A percentile compares a stretch with the other conserved stretches of the same genome.
phyloP scores from a whole-genome alignment of 2,329 filamentous ascomycete genomes.

The Mycogone perniciosa region DNA sequence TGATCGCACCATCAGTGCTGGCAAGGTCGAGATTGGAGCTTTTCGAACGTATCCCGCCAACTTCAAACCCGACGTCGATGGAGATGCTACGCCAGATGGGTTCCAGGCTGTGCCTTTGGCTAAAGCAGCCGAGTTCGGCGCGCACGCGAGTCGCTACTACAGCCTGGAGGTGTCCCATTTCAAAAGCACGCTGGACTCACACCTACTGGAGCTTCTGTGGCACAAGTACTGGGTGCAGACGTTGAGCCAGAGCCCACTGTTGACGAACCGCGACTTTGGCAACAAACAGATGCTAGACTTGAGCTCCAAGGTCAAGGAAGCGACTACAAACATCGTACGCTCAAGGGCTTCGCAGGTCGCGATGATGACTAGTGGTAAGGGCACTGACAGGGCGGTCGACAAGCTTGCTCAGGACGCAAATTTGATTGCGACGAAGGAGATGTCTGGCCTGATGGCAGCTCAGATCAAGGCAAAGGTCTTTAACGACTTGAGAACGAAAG shows the following conservation, averaged over 20 bases:
- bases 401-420: constrained; percentile 57
- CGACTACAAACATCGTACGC: constrained; percentile 33
- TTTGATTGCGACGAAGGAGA: constrained; percentile 55
- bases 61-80: constrained; percentile 47
- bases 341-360: constrained; percentile 22
- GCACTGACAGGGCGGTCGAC: constrained; percentile 43
- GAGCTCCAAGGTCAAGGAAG: constrained; percentile 70
- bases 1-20: constrained; percentile 86
- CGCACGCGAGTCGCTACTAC: constrained; percentile 87
- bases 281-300: constrained; percentile 90
- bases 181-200: constrained; percentile 84
- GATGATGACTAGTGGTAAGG: constrained; percentile 22
- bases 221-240: constrained; percentile 99
- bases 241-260: constrained; percentile 80
- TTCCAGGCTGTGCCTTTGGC: constrained; percentile 78
- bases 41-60: constrained; percentile 83
- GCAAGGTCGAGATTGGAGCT: constrained; percentile 94
- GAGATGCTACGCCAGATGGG: constrained; percentile 39
- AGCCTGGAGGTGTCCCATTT: constrained; percentile 86
- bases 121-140: constrained; percentile 94
- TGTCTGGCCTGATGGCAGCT: constrained; percentile 54
- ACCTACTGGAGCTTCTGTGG: constrained; percentile 84
- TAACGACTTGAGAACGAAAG: constrained; percentile 30
- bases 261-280: constrained; percentile 87
- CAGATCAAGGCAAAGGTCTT: constrained; percentile 61